These are phyloP conservation scores for Aspergillus transmontanensis DNA, from an alignment of 2,329 filamentous ascomycete species.

Conservation along the genomic window DNA sequence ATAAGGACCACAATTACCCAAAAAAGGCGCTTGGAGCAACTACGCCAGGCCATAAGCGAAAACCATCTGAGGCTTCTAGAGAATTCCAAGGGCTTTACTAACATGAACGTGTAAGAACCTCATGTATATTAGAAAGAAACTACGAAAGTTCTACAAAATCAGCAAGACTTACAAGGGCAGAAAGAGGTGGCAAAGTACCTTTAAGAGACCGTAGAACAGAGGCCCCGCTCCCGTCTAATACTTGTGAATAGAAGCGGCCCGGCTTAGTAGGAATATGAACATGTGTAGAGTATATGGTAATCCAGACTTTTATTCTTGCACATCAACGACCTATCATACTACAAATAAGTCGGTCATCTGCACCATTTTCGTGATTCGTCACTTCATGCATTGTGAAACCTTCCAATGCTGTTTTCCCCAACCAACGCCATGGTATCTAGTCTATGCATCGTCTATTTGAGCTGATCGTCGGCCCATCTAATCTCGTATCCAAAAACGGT, in stretches of 20 bases:
- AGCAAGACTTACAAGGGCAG: no score
- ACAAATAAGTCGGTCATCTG: background rate
- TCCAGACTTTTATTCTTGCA: background rate
- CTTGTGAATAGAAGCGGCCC: background rate
- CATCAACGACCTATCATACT: background rate
- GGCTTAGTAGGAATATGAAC: background rate
- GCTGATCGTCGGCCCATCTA: conserved; percentile 57
- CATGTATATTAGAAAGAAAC: no score
- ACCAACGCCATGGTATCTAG: background rate
- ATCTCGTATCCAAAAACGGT: conserved; percentile 81
- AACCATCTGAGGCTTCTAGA: no score
- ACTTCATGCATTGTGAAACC: background rate
- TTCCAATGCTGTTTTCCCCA: background rate
- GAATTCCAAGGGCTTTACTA: no score
- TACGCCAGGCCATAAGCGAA: no score
- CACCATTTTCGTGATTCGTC: background rate
- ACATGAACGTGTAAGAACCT: no score
- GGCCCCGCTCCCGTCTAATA: background rate
- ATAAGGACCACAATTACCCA: no score
- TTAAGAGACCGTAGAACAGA: no score
- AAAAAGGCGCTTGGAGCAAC: no score
- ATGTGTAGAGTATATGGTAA: background rate
- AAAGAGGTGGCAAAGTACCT: no score
- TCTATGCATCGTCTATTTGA: conserved; percentile 16
- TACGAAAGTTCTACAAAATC: no score